Base-by-base conservation (phyloP, 208 protist species). In the Trypanosoma lewisi region DNA sequence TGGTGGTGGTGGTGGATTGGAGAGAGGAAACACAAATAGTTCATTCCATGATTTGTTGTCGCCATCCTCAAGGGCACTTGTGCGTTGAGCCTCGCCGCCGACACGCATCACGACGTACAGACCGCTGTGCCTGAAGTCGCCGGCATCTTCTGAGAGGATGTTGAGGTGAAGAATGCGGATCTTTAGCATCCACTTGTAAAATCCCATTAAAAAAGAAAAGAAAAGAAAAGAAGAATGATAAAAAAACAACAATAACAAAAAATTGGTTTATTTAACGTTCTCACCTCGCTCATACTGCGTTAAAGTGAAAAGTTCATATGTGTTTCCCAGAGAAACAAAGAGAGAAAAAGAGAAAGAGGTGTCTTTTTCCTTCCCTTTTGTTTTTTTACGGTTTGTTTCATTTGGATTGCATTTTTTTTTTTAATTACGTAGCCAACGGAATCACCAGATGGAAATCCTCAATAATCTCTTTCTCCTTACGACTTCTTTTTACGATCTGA, bases 41-140 rank as follows among this genome's bases (percentile, higher is more conserved):
- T 86, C 80, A 63, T 85, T 76, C 80, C 83, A 90, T 31, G 45
- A 45, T 27, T 23, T 62, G 28, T 37, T 7, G 14, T 36, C 16
- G 50, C 37, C 12, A 30, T 63, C 70, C n/a, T 45, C 61, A 49
- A 91, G 70, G 33, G 53, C 75, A 21, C 9, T 37, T 21, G 80
- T 91, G 21, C 78, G 80, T 42, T 74, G 71, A 5, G 77, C 75
- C 27, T 79, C 63, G 7, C 65, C 44, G 31, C 70, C 77, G 17
- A 75, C 55, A 34, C 84, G 80, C 25, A 80, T 49, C n/a, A 91
- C 71, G 16, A 87, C 59, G 61, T 91, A 91, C 16, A 91, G 56
- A 11, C 84, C 84, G 60, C 76, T 71, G 25, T 76, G 59, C n/a
- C 55, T 64, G 47, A 83, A 82, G 41, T 61, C 60, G 19, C 52